Evolutionary conservation across 352 stramenopile species (phyloP).

Genomic region (Pythium graminicola): DNA sequence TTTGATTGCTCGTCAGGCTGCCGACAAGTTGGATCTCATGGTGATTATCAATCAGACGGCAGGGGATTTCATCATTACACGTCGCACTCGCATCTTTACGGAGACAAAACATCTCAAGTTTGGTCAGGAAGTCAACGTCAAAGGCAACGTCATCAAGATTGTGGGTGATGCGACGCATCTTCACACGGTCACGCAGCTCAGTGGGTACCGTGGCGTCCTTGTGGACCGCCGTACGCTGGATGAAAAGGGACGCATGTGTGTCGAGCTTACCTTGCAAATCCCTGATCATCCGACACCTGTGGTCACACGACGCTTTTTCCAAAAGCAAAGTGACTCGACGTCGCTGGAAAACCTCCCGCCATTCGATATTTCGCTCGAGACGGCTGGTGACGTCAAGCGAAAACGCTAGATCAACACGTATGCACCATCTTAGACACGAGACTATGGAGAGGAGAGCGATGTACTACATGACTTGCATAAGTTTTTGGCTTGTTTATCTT

Average conservation of each 20-base stretch:
- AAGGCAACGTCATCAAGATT: slow-evolving; percentile 84
- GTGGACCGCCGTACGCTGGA: slow-evolving; percentile 70
- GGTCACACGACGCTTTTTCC: slow-evolving; percentile 80
- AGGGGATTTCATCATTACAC: slow-evolving; percentile 81
- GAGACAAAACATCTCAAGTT: slow-evolving; percentile 87
- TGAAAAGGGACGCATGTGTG: slow-evolving; percentile 71
- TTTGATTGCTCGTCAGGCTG: slow-evolving; percentile 79
- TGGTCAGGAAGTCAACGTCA: slow-evolving; percentile 82
- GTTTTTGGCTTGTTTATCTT: slow-evolving; percentile 2
- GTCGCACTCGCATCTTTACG: slow-evolving; percentile 85
- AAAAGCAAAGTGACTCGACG: slow-evolving; percentile 83
- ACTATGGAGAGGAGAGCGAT: not conserved
- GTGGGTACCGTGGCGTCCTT: slow-evolving; percentile 67
- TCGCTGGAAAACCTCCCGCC: slow-evolving; percentile 82
- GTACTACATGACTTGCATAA: no score
- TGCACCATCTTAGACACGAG: not conserved
- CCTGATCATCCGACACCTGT: slow-evolving; percentile 61
- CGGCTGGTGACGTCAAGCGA: slow-evolving; percentile 75
- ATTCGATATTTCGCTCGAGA: slow-evolving; percentile 83
- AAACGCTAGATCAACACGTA: slow-evolving; percentile 49
- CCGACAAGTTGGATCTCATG: slow-evolving; percentile 85
- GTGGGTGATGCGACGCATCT: slow-evolving; percentile 63
- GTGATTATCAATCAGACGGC: slow-evolving; percentile 83
- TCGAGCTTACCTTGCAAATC: slow-evolving; percentile 70
- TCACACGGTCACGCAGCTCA: slow-evolving; percentile 76